Base-by-base conservation (phyloP, 2,329 filamentous ascomycete species). In the Pleoardoris graminearum region DNA sequence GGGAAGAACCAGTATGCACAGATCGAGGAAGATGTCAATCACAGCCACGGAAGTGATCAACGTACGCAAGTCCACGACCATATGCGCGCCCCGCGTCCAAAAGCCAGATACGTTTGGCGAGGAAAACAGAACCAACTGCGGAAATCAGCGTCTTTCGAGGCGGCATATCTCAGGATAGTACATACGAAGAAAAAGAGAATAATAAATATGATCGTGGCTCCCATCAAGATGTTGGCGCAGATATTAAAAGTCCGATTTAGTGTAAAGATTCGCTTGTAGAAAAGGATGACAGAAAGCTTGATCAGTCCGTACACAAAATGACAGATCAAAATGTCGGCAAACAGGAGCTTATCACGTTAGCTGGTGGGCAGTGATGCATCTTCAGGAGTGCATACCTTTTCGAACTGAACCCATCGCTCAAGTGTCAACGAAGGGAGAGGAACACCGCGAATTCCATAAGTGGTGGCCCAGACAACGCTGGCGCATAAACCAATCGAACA, bases 251-350 rank as follows among this genome's bases (percentile, higher is more conserved):
- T 19, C 16, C n/a, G 11, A 14, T 5, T 10, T 3, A 36, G 19
- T 7, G 36, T 17, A 16, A 50, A 50, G 14, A 50, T 50, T n/a
- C 48, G 4, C 30, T 44, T 50, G 48, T 50, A 50, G 25, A 50
- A 50, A 8, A 50, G 33, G 7, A 50, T 11, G 14, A 50, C 33
- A 16, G 48, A 50, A 14, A 50, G 5, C 19, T 50, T 50, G 23
- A 50, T 44, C 12, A 50, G 25, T 7, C 37, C 48, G 21, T 50
- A 50, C 7, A 44, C 23, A 27, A 44, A 19, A 27, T 50, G 48
- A 17, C 14, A 29, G 35, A 49, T 12, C 5, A 49, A 12, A 5
- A 39, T 21, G 16, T 39, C 36, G 16, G 14, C 12, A 21, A 21
- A 39, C 5, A 39, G 17, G 14, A 21, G 8, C 36, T 39, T 6